Evolutionary conservation across 1,284 basidiomycete genomes (phyloP).

Genomic region (Cerrena zonata): DNA sequence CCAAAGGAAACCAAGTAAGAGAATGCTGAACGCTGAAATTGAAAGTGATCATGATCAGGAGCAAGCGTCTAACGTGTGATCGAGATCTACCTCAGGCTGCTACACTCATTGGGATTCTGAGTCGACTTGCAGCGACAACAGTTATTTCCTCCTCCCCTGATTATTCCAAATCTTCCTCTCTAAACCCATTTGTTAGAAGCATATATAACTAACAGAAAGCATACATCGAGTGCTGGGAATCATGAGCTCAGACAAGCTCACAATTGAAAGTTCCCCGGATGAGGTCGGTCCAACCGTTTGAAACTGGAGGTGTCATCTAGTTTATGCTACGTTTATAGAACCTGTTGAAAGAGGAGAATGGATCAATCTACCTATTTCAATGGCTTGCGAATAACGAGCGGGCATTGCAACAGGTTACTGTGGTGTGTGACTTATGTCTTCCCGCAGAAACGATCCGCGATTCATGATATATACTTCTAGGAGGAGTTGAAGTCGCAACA

Average conservation of each 20-base stretch:
- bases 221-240: background rate
- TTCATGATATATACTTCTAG: conserved; percentile 31
- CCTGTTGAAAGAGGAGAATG: conserved; percentile 69
- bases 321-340: conserved; percentile 35
- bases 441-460: background rate
- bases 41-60: too few relatives aligned
- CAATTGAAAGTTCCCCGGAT: conserved; percentile 7
- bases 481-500: conserved; percentile 62
- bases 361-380: conserved; percentile 76
- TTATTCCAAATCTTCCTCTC: too few relatives aligned
- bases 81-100: too few relatives aligned
- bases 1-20: too few relatives aligned
- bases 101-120: too few relatives aligned
- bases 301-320: background rate
- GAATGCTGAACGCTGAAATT: too few relatives aligned
- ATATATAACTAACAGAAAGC: background rate
- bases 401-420: conserved; percentile 41
- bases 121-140: too few relatives aligned
- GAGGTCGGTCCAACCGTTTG: conserved; percentile 10
- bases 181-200: too few relatives aligned
- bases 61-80: too few relatives aligned
- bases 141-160: too few relatives aligned
- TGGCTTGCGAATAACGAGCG: conserved; percentile 72
- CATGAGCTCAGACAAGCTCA: background rate
- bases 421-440: conserved; percentile 35